Conservation (phyloP, 2,329 filamentous ascomycete species). For the Mycosphaerella sp. region DNA sequence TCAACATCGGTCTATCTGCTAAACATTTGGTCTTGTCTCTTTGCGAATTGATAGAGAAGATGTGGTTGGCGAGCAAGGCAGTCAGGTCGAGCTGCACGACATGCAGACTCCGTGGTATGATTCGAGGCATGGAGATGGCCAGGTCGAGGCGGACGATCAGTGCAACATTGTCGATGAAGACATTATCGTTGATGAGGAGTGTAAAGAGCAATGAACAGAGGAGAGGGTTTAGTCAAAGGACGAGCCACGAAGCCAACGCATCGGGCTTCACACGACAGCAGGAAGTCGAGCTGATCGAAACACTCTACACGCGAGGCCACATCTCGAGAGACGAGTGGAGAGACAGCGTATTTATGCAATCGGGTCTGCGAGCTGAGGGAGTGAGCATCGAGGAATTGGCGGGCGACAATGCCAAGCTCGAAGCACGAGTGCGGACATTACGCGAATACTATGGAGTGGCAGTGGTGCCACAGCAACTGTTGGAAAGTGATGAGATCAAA, state of each 20-base stretch:
- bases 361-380: conserved; percentile 11
- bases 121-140: conserved; percentile 12
- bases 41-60: neutral
- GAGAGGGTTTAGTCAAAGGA: neutral
- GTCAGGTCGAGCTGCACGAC: conserved; percentile 8
- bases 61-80: neutral
- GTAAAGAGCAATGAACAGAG: neutral
- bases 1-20: neutral
- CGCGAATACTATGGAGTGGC: conserved; percentile 44
- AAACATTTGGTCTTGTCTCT: neutral
- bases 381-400: conserved; percentile 1
- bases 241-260: neutral
- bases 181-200: too few relatives aligned
- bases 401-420: conserved; percentile 7
- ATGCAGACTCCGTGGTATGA: conserved; percentile 13
- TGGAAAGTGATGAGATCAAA: conserved; percentile 63
- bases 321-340: conserved; percentile 21
- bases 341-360: conserved; percentile 14
- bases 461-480: conserved; percentile 62
- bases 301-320: conserved; percentile 15
- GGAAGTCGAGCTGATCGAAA: conserved; percentile 17
- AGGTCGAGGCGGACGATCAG: conserved; percentile 2
- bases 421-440: conserved; percentile 14
- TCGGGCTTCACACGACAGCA: conserved; percentile 14
- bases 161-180: neutral